Evolutionary conservation across 352 stramenopile species (phyloP), one percentile per base, ranked within the genome.

Genomic region (Thalassiosira livingstoniorum): DNA sequence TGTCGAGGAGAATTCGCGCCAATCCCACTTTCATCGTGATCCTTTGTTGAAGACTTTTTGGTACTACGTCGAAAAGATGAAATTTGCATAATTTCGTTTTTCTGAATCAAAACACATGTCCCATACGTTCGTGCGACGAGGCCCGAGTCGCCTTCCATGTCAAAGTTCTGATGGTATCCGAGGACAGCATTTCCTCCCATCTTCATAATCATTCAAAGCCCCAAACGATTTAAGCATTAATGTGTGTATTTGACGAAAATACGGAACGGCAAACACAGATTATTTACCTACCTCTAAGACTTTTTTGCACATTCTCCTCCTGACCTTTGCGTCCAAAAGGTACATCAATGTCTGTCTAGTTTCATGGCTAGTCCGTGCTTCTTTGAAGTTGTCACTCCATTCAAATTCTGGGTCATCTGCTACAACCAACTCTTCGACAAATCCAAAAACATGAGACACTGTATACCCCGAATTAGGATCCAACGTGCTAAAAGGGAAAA

Each of bases 361-460:
- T 83, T 99, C 97, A 85, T 99, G 99, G 88, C 96, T 98, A 42
- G 94, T 95, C 58, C 82, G 76, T 23, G 75, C 80, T 95, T 65
- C 91, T 95, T 74, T 95, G 92, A 88, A 98, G 98, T 91, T 97
- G 96, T 93, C 98, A 96, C 85, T 94, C 96, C 96, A 99, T 76
- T 98, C 97, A 88, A 98, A 99, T 87, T 99, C 97, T 5, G 97
- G 97, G 90, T 99, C 98, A 25, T 98, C 97, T 35, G 98, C 97
- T 47, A 99, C 97, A 4, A 99, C 96, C 0, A 99, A 93, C 97
- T 94, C 91, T 69, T 94, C 91, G 3, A 95, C 90, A 65, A 95
- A 95, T 15, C 90, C 90, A 87, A 94, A 93, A 11, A 94, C 85
- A 74, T 94, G 90, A 0, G 74, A 58, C 0, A 95, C 91, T 34